These are phyloP conservation scores for Russula sp. DNA, from an alignment of 768 basidiomycete genomes.

Conservation along the genomic window DNA sequence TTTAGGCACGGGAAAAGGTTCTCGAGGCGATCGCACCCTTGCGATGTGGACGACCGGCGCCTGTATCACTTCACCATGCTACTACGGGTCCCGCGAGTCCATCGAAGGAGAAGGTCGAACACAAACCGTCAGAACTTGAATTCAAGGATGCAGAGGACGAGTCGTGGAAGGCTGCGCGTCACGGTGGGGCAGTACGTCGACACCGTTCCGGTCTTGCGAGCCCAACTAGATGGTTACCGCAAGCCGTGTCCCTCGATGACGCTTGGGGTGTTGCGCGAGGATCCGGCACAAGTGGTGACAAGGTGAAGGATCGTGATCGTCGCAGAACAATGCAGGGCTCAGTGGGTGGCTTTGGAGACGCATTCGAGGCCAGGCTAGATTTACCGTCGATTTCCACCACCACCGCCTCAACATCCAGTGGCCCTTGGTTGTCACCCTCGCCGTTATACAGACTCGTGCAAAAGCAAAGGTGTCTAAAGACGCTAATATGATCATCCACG, in stretches of 20 bases:
- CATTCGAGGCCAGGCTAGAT: constrained; percentile 41
- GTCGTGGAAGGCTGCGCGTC: constrained; percentile 27
- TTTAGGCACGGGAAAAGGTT: constrained; percentile 73
- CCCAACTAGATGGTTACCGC: constrained; percentile 23
- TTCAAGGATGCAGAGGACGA: constrained; percentile 37
- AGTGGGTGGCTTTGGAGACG: constrained; percentile 56
- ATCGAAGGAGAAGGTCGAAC: constrained; percentile 26
- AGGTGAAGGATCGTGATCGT: constrained; percentile 27
- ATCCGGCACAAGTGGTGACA: constrained; percentile 12
- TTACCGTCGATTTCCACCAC: constrained; percentile 20
- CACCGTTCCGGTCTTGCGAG: constrained; percentile 30
- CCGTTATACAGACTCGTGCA: too few relatives aligned
- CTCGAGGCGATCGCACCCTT: constrained; percentile 77
- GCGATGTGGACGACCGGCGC: constrained; percentile 63
- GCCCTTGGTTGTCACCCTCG: constrained; percentile 16
- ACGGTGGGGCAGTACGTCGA: constrained; percentile 27
- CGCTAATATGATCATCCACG: too few relatives aligned
- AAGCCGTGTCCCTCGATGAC: constrained; percentile 17
- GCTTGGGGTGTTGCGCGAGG: constrained; percentile 21
- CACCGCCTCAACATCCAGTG: constrained; percentile 3
- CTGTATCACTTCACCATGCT: constrained; percentile 20
- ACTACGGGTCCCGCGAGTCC: constrained; percentile 34
- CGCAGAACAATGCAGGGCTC: constrained; percentile 26
- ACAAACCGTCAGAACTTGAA: constrained; percentile 29
- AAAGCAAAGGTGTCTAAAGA: too few relatives aligned